Evolutionary conservation across 1,284 basidiomycete genomes (phyloP).

Genomic region (Ceratobasidium sp.): DNA sequence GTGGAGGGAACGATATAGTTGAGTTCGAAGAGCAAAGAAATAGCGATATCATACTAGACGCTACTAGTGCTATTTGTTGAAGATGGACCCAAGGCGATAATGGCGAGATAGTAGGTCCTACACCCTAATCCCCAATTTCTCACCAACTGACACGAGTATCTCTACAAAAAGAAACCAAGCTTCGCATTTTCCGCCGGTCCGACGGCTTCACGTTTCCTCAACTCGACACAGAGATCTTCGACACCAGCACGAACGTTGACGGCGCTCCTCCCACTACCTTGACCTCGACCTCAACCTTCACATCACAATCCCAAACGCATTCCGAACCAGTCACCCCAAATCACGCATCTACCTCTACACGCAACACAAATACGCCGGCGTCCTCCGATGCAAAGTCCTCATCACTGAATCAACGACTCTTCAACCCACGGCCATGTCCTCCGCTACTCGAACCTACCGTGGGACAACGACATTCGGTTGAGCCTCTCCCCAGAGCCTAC

Average conservation of each 20-base stretch:
- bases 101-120: conserved; percentile 72
- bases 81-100: conserved; percentile 80
- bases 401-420: conserved; percentile 86
- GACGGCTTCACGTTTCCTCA: conserved; percentile 88
- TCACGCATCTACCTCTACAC: too few relatives aligned
- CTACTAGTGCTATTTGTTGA: conserved; percentile 93
- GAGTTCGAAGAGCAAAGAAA: conserved; percentile 67
- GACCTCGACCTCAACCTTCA: conserved; percentile 59
- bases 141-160: background rate
- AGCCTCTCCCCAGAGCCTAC: conserved; percentile 78
- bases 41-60: conserved; percentile 79
- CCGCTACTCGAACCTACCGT: too few relatives aligned
- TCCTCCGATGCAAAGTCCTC: conserved; percentile 84
- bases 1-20: too few relatives aligned
- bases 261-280: conserved; percentile 66
- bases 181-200: conserved; percentile 88
- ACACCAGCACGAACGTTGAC: conserved; percentile 80
- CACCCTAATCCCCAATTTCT: conserved; percentile 3
- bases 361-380: conserved; percentile 85
- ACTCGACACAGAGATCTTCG: conserved; percentile 90
- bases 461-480: conserved; percentile 83
- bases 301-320: conserved; percentile 53
- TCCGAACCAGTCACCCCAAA: too few relatives aligned
- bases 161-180: conserved; percentile 84
- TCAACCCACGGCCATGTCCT: conserved; percentile 90